phyloP scores from a whole-genome alignment of 1,284 basidiomycete species.

The Xerocomus tenax region DNA sequence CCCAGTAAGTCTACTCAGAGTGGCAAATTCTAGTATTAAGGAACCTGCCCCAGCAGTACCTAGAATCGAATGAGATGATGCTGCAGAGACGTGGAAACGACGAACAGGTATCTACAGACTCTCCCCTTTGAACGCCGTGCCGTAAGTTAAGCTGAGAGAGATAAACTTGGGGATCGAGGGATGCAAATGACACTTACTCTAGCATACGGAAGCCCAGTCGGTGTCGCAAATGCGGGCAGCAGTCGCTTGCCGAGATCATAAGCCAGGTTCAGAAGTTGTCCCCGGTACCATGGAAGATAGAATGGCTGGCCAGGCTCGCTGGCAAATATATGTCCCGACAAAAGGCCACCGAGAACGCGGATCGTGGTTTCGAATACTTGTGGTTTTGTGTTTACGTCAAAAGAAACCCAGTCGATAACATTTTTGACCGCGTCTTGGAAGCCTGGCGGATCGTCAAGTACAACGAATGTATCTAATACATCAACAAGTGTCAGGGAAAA shows the following conservation, averaged over 20 bases:
- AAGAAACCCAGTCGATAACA: constrained; percentile 70
- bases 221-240: constrained; percentile 80
- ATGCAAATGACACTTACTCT: constrained; percentile 44
- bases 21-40: constrained; percentile 86
- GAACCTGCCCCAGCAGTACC: constrained; percentile 89
- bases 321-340: constrained; percentile 81
- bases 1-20: constrained; percentile 79
- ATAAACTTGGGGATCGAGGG: neutral
- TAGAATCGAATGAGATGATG: constrained; percentile 28
- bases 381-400: constrained; percentile 82
- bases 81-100: constrained; percentile 13
- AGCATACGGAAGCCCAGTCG: constrained; percentile 84
- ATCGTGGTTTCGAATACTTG: constrained; percentile 92
- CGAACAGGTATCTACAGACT: constrained; percentile 73
- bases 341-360: constrained; percentile 77
- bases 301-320: constrained; percentile 57
- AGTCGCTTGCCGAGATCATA: constrained; percentile 77
- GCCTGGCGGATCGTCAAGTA: constrained; percentile 62
- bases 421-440: constrained; percentile 72
- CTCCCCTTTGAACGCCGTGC: constrained; percentile 57
- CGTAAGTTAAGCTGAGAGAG: constrained; percentile 60
- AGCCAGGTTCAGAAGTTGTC: constrained; percentile 71
- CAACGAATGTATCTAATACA: constrained; percentile 72
- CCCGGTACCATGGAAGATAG: constrained; percentile 66
- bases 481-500: constrained; percentile 78